phyloP scores from a whole-genome alignment of 192 early-diverging fungal species.

The Podila epigama region DNA sequence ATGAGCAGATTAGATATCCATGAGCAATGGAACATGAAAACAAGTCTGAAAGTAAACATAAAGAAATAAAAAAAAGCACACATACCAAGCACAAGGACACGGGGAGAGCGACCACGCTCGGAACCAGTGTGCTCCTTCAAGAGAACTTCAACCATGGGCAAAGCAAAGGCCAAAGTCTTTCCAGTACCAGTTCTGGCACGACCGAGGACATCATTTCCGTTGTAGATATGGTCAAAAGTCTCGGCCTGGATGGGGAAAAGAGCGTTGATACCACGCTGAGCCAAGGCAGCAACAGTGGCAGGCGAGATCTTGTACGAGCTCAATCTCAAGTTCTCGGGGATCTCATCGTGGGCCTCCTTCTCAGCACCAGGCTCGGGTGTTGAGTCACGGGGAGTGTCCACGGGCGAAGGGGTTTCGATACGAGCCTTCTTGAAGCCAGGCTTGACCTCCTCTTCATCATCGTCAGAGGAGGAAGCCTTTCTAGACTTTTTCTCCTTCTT shows the following conservation, averaged over 20 bases:
- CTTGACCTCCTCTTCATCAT: constrained; percentile 41
- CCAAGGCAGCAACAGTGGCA: constrained; percentile 73
- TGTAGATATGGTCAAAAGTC: constrained; percentile 74
- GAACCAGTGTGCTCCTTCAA: constrained; percentile 43
- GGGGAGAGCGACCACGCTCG: constrained; percentile 56
- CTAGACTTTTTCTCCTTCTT: constrained; percentile 57
- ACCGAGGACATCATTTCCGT: constrained; percentile 79
- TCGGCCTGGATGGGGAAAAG: constrained; percentile 97
- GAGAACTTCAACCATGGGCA: constrained; percentile 76
- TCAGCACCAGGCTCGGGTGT: constrained; percentile 30
- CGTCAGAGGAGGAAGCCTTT: constrained; percentile 56
- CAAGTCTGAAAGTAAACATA: constrained; percentile 1
- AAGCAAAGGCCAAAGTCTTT: constrained; percentile 80
- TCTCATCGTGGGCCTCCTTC: constrained; percentile 44
- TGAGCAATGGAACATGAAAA: constrained; percentile 54
- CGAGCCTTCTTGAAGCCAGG: constrained; percentile 49
- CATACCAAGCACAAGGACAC: constrained; percentile 60
- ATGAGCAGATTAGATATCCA: constrained; percentile 32
- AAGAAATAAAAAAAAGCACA: background rate
- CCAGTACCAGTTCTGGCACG: constrained; percentile 80
- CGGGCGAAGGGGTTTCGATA: constrained; percentile 21
- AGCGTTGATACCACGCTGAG: constrained; percentile 73
- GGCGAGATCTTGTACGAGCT: constrained; percentile 69
- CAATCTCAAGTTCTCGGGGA: constrained; percentile 64
- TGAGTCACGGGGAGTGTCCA: constrained; percentile 43